Conservation (phyloP, 208 protist species). For the Crithidia acanthocephali region DNA sequence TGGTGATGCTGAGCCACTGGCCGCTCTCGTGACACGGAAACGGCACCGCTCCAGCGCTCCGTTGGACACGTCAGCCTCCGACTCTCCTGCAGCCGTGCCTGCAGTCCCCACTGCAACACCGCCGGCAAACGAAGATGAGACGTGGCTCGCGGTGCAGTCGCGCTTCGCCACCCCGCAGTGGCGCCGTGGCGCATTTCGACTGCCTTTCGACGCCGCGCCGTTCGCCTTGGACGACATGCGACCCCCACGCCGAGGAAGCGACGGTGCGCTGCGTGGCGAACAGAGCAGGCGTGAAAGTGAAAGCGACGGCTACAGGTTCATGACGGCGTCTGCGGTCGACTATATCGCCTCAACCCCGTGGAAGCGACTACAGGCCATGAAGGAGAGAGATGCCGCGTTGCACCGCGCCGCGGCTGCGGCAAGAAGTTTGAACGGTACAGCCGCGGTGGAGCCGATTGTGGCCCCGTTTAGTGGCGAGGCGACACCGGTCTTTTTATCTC, state of each 20-base stretch:
- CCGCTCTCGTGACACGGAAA: constrained; percentile 11
- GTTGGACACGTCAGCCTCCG: not conserved
- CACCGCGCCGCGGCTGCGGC: not conserved
- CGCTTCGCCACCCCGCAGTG: constrained; percentile 26
- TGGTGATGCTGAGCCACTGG: too few relatives aligned
- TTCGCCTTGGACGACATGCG: not conserved
- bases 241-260: not conserved
- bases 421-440: not conserved
- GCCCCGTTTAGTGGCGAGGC: not conserved
- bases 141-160: constrained; percentile 4
- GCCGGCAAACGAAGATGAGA: too few relatives aligned
- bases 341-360: constrained; percentile 25
- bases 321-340: too few relatives aligned
- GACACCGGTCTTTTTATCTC: constrained; percentile 31
- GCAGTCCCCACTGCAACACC: too few relatives aligned
- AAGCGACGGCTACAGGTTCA: too few relatives aligned
- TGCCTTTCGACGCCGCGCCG: not conserved
- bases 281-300: too few relatives aligned
- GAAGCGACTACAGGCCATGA: constrained; percentile 21
- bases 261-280: too few relatives aligned
- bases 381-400: not conserved
- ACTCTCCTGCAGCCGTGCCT: too few relatives aligned
- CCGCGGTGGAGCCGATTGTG: too few relatives aligned
- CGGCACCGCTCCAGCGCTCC: constrained; percentile 9
- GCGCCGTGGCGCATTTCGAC: constrained; percentile 24